Percentiles rank a stretch among this genome's conserved stretches.
Conservation (phyloP, 2,329 filamentous ascomycete species). For the Pseudogymnoascus sp. region DNA sequence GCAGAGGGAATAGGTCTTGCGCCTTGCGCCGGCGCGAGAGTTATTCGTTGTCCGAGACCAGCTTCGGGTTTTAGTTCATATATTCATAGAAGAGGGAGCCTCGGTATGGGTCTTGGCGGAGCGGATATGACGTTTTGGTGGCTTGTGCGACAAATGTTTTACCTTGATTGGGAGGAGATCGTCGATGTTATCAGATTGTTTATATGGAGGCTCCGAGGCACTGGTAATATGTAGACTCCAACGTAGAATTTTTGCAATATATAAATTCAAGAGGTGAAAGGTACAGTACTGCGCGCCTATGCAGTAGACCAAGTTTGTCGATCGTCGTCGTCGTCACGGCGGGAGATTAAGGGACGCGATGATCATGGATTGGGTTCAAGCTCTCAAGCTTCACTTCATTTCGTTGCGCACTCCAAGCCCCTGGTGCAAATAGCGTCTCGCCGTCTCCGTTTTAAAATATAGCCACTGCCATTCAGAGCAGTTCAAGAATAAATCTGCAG, state of each 20-base stretch:
- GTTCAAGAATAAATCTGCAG: background rate
- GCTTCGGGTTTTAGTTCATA: background rate
- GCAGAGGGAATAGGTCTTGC: background rate
- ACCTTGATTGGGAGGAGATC: background rate
- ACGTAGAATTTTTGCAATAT: background rate
- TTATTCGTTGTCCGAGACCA: background rate
- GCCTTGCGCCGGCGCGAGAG: background rate
- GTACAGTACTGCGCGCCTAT: background rate
- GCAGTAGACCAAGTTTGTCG: constrained; percentile 1
- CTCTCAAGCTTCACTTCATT: constrained; percentile 2
- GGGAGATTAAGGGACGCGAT: constrained; percentile 8
- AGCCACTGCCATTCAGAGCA: background rate
- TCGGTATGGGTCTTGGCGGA: constrained; percentile 5
- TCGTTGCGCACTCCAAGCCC: background rate
- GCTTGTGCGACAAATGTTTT: background rate
- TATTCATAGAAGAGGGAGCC: background rate
- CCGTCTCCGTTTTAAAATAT: background rate
- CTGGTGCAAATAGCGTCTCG: background rate
- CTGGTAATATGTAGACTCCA: background rate
- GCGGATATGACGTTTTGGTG: constrained; percentile 4
- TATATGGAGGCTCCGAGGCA: background rate
- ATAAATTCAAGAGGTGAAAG: background rate
- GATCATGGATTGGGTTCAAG: constrained; percentile 7
- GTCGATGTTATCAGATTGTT: constrained; percentile 4
- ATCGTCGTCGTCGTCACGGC: background rate